These are phyloP conservation scores for Cladorrhinum sp. DNA, from an alignment of 2,329 filamentous ascomycete genomes.

Conservation along the genomic window DNA sequence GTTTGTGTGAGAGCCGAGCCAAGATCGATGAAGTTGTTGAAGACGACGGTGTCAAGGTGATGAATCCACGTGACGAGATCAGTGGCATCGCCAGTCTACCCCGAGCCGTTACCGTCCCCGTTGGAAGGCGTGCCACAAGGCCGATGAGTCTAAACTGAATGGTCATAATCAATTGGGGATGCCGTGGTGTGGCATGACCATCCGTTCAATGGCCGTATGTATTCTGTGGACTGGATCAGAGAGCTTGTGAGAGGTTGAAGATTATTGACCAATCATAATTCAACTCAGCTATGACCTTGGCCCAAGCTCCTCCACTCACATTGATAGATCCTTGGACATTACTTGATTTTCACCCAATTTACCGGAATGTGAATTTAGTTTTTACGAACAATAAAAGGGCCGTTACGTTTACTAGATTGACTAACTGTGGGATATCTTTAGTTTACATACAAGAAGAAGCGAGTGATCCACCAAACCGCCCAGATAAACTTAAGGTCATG, in stretches of 20 bases:
- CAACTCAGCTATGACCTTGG: not conserved
- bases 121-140: not conserved
- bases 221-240: not conserved
- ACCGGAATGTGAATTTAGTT: too few species aligned
- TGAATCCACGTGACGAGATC: not conserved
- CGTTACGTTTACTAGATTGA: too few species aligned
- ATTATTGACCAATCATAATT: not conserved
- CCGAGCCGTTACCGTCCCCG: not conserved
- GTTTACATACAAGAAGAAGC: too few species aligned
- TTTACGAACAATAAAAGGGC: too few species aligned
- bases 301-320: not conserved
- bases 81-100: too few species aligned
- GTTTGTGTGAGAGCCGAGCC: not conserved
- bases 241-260: not conserved
- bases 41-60: not conserved
- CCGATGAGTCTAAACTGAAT: constrained; percentile 7
- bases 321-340: not conserved
- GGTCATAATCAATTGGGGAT: constrained; percentile 1
- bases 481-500: too few species aligned
- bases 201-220: not conserved
- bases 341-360: not conserved
- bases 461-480: too few species aligned
- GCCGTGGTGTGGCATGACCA: not conserved
- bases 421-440: too few species aligned
- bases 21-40: not conserved